Conservation (phyloP, 371 early-diverging fungal species). For the Batkoa obscura region DNA sequence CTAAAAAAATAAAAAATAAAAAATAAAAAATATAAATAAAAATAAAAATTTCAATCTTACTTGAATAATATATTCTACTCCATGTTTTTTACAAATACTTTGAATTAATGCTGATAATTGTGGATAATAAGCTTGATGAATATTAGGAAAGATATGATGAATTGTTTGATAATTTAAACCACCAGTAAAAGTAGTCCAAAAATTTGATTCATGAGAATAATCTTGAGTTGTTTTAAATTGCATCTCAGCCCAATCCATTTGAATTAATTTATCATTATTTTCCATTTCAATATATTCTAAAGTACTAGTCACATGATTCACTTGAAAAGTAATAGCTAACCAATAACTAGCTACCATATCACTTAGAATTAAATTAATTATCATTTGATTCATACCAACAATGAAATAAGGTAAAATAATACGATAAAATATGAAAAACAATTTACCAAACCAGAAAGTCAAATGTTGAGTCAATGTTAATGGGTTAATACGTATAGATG, state of each 20-base stretch:
- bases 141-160: conserved; percentile 33
- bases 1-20: too few relatives aligned
- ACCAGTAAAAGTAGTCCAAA: conserved; percentile 30
- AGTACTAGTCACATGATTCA: conserved; percentile 33
- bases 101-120: conserved; percentile 22
- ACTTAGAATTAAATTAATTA: conserved; percentile 17
- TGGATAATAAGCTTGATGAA: conserved; percentile 31
- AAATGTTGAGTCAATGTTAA: conserved; percentile 18
- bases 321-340: conserved; percentile 35
- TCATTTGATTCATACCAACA: conserved; percentile 13
- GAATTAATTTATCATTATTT: conserved; percentile 18
- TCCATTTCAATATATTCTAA: conserved; percentile 22
- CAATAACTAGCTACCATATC: conserved; percentile 26
- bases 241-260: conserved; percentile 34
- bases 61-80: conserved; percentile 21
- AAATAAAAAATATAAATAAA: too few relatives aligned
- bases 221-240: conserved; percentile 35
- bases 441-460: conserved; percentile 31
- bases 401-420: conserved; percentile 18
- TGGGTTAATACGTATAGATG: conserved; percentile 26
- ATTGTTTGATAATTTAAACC: conserved; percentile 35
- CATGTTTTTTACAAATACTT: conserved; percentile 22
- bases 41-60: too few relatives aligned
- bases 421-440: conserved; percentile 27
- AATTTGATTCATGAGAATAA: conserved; percentile 26